These are phyloP conservation scores for Scheffersomyces parashehatae DNA, from an alignment of 1,139 yeast genomes.

Conservation along the genomic window DNA sequence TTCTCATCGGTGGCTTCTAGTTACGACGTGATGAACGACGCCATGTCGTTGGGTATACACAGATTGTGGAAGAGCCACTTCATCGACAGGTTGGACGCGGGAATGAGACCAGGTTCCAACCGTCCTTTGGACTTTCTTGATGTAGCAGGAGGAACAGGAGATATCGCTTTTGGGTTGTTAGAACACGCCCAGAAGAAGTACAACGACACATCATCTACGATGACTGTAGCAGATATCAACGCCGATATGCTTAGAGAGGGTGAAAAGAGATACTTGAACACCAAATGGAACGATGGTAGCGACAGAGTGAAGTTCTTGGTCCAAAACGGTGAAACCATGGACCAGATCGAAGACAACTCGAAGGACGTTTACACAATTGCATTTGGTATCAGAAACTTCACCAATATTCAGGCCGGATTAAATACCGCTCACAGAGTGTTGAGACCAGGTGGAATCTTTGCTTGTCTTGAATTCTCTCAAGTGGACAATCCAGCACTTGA, in stretches of 20 bases:
- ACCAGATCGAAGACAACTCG: slow-evolving; percentile 78
- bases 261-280: slow-evolving; percentile 61
- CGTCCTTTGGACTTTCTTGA: slow-evolving; percentile 85
- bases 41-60: slow-evolving; percentile 94
- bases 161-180: slow-evolving; percentile 90
- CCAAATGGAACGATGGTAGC: slow-evolving; percentile 55
- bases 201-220: slow-evolving; percentile 72
- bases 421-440: slow-evolving; percentile 91
- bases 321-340: slow-evolving; percentile 91
- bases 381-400: slow-evolving; percentile 95
- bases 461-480: slow-evolving; percentile 92
- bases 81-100: slow-evolving; percentile 86
- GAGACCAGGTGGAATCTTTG: slow-evolving; percentile 98
- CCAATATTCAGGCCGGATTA: slow-evolving; percentile 90
- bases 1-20: slow-evolving; percentile 93
- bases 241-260: slow-evolving; percentile 97
- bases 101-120: slow-evolving; percentile 80
- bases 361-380: slow-evolving; percentile 96
- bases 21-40: slow-evolving; percentile 96
- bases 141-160: slow-evolving; percentile 99
- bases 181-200: slow-evolving; percentile 85
- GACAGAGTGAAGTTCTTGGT: slow-evolving; percentile 76
- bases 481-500: slow-evolving; percentile 81
- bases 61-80: slow-evolving; percentile 94
- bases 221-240: slow-evolving; percentile 94